A percentile compares a stretch with the other conserved stretches of the same genome.
Conservation (phyloP, 2,329 filamentous ascomycete species). For the Beauveria brongniartii region DNA sequence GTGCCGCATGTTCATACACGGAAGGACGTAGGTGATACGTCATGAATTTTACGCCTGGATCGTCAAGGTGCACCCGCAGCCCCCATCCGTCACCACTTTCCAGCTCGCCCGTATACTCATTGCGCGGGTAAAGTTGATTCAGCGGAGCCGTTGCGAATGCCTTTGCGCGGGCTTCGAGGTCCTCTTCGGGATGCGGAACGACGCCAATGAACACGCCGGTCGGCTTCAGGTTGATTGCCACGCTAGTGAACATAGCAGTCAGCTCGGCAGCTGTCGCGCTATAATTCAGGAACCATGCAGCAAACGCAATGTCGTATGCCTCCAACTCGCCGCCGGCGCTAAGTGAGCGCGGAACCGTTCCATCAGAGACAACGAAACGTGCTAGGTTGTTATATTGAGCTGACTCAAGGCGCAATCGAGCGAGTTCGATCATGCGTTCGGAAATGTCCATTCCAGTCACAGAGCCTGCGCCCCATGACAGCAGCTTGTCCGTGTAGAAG, state of each 20-base stretch:
- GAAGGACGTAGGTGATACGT: slow-evolving; percentile 11
- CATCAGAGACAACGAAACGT: not conserved
- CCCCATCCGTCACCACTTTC: not conserved
- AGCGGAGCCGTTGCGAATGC: not conserved
- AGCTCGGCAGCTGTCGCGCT: not conserved
- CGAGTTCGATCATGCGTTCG: not conserved
- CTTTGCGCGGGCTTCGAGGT: not conserved
- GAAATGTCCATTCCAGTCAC: slow-evolving; percentile 7
- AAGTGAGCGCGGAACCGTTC: not conserved
- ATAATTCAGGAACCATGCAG: slow-evolving; percentile 12
- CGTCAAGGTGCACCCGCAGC: not conserved
- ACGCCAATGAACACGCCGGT: slow-evolving; percentile 12
- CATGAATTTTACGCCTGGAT: not conserved
- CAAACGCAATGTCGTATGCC: slow-evolving; percentile 4
- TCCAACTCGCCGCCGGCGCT: not conserved
- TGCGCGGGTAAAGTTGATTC: not conserved
- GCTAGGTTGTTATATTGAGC: not conserved
- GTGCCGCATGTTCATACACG: slow-evolving; percentile 11
- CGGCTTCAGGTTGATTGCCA: slow-evolving; percentile 12
- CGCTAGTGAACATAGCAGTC: slow-evolving; percentile 10
- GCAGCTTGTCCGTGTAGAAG: slow-evolving; percentile 3
- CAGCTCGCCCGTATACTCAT: not conserved
- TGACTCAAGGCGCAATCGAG: not conserved
- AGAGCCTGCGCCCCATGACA: slow-evolving; percentile 4
- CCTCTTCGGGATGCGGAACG: slow-evolving; percentile 5